phyloP scores from a whole-genome alignment of 2,329 filamentous ascomycete genomes.

The Colletotrichum theobromicola region DNA sequence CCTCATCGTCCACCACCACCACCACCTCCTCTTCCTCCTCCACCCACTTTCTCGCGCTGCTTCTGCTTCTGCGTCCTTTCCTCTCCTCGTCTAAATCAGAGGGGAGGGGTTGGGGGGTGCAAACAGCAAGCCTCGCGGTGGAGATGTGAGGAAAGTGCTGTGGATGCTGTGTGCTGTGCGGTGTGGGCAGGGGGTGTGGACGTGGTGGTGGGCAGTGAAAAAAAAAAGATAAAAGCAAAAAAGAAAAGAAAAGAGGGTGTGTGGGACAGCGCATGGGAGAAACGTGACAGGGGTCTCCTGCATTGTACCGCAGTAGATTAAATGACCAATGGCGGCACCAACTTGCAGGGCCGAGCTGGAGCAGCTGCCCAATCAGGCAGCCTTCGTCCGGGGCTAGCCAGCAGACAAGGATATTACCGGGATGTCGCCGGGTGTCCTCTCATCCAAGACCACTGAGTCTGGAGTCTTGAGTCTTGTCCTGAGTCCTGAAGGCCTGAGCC shows the following conservation, averaged over 20 bases:
- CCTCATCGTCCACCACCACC: not conserved
- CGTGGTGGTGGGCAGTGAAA: not conserved
- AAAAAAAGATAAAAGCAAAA: not conserved
- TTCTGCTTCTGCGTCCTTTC: not conserved
- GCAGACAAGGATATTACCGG: constrained; percentile 43
- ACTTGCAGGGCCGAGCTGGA: constrained; percentile 43
- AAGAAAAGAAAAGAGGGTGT: constrained; percentile 21
- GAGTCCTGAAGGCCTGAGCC: not conserved
- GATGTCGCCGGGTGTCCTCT: constrained; percentile 11
- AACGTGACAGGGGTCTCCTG: constrained; percentile 54
- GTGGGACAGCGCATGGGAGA: constrained; percentile 55
- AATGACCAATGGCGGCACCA: constrained; percentile 52
- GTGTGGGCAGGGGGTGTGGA: not conserved
- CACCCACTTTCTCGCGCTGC: not conserved
- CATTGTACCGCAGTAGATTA: constrained; percentile 49
- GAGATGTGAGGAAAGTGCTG: constrained; percentile 4
- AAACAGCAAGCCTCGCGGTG: not conserved
- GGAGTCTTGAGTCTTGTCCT: not conserved
- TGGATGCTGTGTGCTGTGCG: not conserved
- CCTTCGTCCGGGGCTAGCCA: constrained; percentile 51
- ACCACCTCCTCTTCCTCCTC: not conserved
- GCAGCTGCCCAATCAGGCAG: constrained; percentile 56
- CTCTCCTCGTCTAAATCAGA: not conserved
- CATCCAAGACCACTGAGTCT: not conserved
- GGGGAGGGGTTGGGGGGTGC: not conserved